These are phyloP conservation scores for Nowakowskiella sp. DNA, from an alignment of 192 early-diverging fungal species.

Conservation along the genomic window DNA sequence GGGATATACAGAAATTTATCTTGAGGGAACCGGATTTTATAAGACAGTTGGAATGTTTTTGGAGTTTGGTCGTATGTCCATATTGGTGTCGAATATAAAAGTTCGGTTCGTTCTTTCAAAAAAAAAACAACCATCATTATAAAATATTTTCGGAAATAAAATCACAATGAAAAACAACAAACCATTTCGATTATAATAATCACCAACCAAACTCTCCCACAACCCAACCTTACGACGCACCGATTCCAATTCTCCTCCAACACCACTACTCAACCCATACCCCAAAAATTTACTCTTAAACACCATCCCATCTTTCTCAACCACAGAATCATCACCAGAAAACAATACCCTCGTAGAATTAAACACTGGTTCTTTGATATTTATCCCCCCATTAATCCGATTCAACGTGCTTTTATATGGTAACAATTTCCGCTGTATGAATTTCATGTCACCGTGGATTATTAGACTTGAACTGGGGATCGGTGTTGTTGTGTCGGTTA, in stretches of 20 bases:
- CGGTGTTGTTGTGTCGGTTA: slow-evolving; percentile 18
- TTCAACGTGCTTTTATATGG: neutral
- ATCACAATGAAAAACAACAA: too few species aligned
- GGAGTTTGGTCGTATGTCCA: slow-evolving; percentile 23
- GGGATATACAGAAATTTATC: slow-evolving; percentile 21
- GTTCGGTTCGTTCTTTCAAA: slow-evolving; percentile 18
- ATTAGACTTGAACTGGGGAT: slow-evolving; percentile 9
- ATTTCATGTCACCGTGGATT: slow-evolving; percentile 22
- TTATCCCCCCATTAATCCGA: slow-evolving; percentile 18
- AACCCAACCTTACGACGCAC: too few species aligned
- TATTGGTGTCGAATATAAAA: slow-evolving; percentile 9
- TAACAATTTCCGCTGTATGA: slow-evolving; percentile 25
- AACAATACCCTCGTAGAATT: slow-evolving; percentile 8
- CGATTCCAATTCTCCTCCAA: too few species aligned
- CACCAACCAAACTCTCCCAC: slow-evolving; percentile 14
- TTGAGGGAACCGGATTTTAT: slow-evolving; percentile 12
- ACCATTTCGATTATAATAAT: slow-evolving; percentile 29
- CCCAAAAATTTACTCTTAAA: too few species aligned
- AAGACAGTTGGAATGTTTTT: slow-evolving; percentile 18
- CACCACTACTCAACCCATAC: too few species aligned
- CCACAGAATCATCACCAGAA: too few species aligned
- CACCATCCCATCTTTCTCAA: too few species aligned
- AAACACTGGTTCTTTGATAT: slow-evolving; percentile 13
- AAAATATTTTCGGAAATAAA: slow-evolving; percentile 3
- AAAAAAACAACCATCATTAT: slow-evolving; percentile 12